Percentiles rank a stretch among this genome's conserved stretches.
Conservation (phyloP, 306 rosid genomes). For the Glycyrrhiza uralensis region DNA sequence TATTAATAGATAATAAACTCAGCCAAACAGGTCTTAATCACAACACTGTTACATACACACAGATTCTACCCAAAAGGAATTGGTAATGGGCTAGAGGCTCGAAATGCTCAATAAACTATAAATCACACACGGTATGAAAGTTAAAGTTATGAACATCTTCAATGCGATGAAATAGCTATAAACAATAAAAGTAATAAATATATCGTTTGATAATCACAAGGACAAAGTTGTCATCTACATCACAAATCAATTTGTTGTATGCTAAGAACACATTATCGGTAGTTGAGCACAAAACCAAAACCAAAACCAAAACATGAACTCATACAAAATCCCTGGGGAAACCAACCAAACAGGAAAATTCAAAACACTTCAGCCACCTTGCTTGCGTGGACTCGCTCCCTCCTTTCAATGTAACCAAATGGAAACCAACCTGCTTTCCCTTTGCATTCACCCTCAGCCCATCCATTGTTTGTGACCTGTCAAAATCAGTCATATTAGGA, state of each 20-base stretch:
- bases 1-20: not conserved
- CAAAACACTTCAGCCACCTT: constrained; percentile 93
- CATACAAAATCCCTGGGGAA: constrained; percentile 40
- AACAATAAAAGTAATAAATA: constrained; percentile 1
- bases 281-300: constrained; percentile 22
- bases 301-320: constrained; percentile 30
- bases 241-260: constrained; percentile 29
- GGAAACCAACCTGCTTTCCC: constrained; percentile 99
- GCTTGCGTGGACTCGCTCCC: constrained; percentile 91
- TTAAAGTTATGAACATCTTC: constrained; percentile 1
- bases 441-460: constrained; percentile 99
- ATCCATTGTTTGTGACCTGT: constrained; percentile 88
- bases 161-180: not conserved
- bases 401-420: constrained; percentile 80
- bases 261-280: constrained; percentile 35
- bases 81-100: not conserved
- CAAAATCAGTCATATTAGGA: constrained; percentile 10
- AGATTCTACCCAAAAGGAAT: not conserved
- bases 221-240: constrained; percentile 29
- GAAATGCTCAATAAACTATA: not conserved
- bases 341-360: constrained; percentile 29
- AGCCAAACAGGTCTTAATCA: not conserved
- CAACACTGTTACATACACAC: not conserved
- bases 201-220: constrained; percentile 24
- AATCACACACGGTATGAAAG: not conserved